Conservation (phyloP, 2,329 filamentous ascomycete genomes). For the Cytospora paraplurivora region DNA sequence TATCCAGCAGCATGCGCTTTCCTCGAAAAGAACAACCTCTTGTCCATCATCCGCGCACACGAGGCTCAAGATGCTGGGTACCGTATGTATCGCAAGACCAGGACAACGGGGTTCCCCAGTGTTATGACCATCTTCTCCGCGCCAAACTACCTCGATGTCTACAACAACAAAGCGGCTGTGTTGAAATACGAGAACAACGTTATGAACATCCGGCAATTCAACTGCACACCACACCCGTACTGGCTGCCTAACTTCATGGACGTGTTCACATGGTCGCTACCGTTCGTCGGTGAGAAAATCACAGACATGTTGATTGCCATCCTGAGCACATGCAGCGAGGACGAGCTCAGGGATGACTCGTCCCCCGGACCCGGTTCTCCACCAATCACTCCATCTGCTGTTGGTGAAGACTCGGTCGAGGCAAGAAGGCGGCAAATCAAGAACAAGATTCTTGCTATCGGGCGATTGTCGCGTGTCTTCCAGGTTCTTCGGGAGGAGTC, state of each 20-base stretch:
- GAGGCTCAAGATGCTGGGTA: slow-evolving; percentile 98
- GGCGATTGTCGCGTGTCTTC: slow-evolving; percentile 94
- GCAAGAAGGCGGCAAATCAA: slow-evolving; percentile 97
- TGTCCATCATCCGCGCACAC: slow-evolving; percentile 96
- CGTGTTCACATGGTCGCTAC: slow-evolving; percentile 99
- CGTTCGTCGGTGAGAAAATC: slow-evolving; percentile 98
- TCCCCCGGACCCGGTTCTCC: slow-evolving; percentile 75
- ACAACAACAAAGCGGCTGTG: slow-evolving; percentile 99
- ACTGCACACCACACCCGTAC: slow-evolving; percentile 98
- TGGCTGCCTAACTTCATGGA: slow-evolving; percentile 99
- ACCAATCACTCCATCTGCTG: slow-evolving; percentile 53
- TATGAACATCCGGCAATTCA: slow-evolving; percentile 99
- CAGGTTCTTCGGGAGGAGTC: slow-evolving; percentile 97
- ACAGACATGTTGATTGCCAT: slow-evolving; percentile 99
- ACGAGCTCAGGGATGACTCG: slow-evolving; percentile 89
- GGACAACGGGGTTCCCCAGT: slow-evolving; percentile 96
- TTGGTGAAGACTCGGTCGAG: slow-evolving; percentile 79
- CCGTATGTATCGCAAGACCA: slow-evolving; percentile 98
- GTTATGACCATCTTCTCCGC: slow-evolving; percentile 99
- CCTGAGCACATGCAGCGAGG: slow-evolving; percentile 97
- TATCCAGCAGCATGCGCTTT: slow-evolving; percentile 97
- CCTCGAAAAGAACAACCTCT: slow-evolving; percentile 96
- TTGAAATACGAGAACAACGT: slow-evolving; percentile 99
- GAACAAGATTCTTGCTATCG: slow-evolving; percentile 99
- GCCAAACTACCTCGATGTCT: slow-evolving; percentile 97